Evolutionary conservation across 257 asterid genomes (phyloP).

Genomic region (Voacanga thouarsii): DNA sequence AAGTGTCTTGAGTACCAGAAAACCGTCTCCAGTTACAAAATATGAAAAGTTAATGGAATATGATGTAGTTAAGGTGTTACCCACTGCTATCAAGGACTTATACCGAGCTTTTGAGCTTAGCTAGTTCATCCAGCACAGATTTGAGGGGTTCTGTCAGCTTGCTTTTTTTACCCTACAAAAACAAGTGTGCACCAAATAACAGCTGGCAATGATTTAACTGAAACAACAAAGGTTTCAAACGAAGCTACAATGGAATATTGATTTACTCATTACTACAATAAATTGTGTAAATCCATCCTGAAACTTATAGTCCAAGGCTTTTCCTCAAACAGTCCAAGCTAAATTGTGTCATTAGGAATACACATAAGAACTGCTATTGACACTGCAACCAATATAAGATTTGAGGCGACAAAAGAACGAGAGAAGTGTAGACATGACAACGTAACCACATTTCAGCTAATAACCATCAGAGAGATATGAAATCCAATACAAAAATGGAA

Average conservation of each 20-base stretch:
- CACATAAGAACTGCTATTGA: background rate
- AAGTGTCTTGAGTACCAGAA: background rate
- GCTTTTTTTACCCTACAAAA: constrained; percentile 48
- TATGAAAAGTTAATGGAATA: constrained; percentile 3
- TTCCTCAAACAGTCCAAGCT: background rate
- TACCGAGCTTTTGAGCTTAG: constrained; percentile 39
- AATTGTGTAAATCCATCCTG: background rate
- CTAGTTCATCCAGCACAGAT: constrained; percentile 51
- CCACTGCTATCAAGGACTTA: constrained; percentile 2
- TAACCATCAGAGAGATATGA: background rate
- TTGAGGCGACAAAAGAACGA: background rate
- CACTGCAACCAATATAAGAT: background rate
- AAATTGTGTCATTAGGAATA: background rate
- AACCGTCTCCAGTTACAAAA: background rate
- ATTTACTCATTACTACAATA: background rate
- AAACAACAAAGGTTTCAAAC: background rate
- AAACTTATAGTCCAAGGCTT: background rate
- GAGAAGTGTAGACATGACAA: background rate
- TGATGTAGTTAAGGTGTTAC: background rate
- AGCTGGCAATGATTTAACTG: background rate
- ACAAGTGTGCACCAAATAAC: background rate
- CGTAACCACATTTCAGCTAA: background rate
- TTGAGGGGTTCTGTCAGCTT: constrained; percentile 56
- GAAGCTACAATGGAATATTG: background rate
- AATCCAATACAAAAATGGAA: background rate